Base-by-base conservation (phyloP, 73 alveolate genomes). In the Urostyla sp. region DNA sequence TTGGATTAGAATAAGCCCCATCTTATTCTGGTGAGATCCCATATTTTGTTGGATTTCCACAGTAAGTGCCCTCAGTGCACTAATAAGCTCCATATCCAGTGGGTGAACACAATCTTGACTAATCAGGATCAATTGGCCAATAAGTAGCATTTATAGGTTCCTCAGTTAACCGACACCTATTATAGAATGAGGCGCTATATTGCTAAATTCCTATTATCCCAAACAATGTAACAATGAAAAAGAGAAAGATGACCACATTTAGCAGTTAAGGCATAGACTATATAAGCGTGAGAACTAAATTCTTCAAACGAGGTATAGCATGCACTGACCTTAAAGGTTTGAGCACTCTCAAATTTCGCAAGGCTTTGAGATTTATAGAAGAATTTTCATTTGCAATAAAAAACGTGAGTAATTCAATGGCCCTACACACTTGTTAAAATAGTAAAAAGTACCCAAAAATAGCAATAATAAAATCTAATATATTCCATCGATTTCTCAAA, bases 141-240 rank as follows among this genome's bases (percentile, higher is more conserved):
- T 1, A 34, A 63, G 30, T 18, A 10, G 1, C 15, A 2, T 57
- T 27, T 20, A 10, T 38, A 0, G 85, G 85, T 4, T 6, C 5
- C 1, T 16, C 32, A 32, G 87, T 55, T 1, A 38, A 23, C 36
- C 87, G 23, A 78, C 98, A 92, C 55, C 95, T 82, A 37, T 66
- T 23, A 34, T 84, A 75, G 20, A 75, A 76, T 16, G 73, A 58
- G 18, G 96, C 96, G 26, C 54, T 24, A 49, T 85, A 92, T 20
- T 79, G 75, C 76, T 91, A 84, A 13, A 91, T 43, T 0, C 98
- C 98, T 24, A 79, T 52, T 13, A 92, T 90, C 23, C 88, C 92
- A 75, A 91, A 92, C 3, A 92, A 72, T 27, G 87, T 67, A 11
- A 91, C 30, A 0, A 73, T 15, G 43, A 90, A 90, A 8, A 87